phyloP scores from a whole-genome alignment of 2,329 filamentous ascomycete species.

The Fusarium udum region DNA sequence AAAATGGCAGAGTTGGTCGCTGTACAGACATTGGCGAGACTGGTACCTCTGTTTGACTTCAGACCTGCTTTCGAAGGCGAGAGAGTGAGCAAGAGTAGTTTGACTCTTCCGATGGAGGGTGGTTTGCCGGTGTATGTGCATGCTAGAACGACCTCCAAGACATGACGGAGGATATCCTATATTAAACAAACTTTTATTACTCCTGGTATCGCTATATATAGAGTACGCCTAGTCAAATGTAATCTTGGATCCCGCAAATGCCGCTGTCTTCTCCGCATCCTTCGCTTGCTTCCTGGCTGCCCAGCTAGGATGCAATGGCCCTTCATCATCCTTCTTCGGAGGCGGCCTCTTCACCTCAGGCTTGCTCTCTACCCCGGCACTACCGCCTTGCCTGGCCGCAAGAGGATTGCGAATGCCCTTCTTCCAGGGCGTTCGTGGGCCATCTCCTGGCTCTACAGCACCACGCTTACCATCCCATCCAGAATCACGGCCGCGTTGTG shows the following conservation, averaged over 20 bases:
- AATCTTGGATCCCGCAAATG: slow-evolving; percentile 67
- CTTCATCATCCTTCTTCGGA: slow-evolving; percentile 59
- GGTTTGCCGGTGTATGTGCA: slow-evolving; percentile 58
- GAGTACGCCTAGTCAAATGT: slow-evolving; percentile 59
- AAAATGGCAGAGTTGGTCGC: slow-evolving; percentile 71
- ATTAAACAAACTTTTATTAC: slow-evolving; percentile 29
- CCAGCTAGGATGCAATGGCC: slow-evolving; percentile 71
- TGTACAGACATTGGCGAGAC: slow-evolving; percentile 62
- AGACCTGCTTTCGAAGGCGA: slow-evolving; percentile 54
- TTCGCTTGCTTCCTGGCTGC: slow-evolving; percentile 70
- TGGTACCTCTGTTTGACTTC: slow-evolving; percentile 63
- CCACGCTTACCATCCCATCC: slow-evolving; percentile 69
- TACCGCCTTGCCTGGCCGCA: slow-evolving; percentile 25
- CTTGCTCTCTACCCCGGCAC: not conserved
- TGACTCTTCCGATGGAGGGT: slow-evolving; percentile 71
- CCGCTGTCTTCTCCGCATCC: slow-evolving; percentile 61
- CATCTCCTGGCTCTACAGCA: slow-evolving; percentile 58
- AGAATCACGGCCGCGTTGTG: slow-evolving; percentile 52
- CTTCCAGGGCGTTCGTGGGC: slow-evolving; percentile 61
- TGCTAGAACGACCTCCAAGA: not conserved
- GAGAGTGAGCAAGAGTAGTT: slow-evolving; percentile 66
- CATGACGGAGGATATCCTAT: not conserved
- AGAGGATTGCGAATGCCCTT: slow-evolving; percentile 56
- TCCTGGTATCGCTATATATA: slow-evolving; percentile 33
- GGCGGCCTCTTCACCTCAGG: slow-evolving; percentile 28